Conservation (phyloP, 2,329 filamentous ascomycete species). For the Aspergillus transmontanensis region DNA sequence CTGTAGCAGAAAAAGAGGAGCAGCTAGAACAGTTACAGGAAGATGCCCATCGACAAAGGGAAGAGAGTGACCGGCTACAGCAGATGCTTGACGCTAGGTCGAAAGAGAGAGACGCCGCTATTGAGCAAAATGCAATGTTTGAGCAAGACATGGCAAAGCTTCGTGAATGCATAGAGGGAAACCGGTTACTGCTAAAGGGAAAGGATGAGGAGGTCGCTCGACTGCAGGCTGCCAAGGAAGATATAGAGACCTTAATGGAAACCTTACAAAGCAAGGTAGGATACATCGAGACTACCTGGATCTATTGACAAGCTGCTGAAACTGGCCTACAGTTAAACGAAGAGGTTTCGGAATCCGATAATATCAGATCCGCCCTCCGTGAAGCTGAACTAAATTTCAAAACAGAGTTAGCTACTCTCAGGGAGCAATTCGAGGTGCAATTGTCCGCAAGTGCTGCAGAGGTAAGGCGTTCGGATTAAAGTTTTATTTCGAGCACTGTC, state of each 20-base stretch:
- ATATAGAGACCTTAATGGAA: constrained; percentile 19
- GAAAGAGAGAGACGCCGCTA: constrained; percentile 26
- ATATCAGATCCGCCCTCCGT: constrained; percentile 23
- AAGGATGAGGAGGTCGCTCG: constrained; percentile 30
- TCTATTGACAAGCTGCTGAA: constrained; percentile 10
- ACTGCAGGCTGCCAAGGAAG: constrained; percentile 24
- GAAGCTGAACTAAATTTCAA: constrained; percentile 24
- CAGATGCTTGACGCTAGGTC: constrained; percentile 25
- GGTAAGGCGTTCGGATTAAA: constrained; percentile 19
- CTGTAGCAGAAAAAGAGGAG: constrained; percentile 49
- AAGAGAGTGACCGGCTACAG: constrained; percentile 24
- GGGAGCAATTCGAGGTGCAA: constrained; percentile 24
- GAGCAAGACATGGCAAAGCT: constrained; percentile 28
- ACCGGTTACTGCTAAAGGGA: constrained; percentile 20
- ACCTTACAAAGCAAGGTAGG: constrained; percentile 28
- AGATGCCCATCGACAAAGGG: constrained; percentile 29
- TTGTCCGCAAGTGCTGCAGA: constrained; percentile 23
- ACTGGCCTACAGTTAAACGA: constrained; percentile 24
- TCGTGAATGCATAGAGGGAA: constrained; percentile 25
- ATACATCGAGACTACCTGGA: constrained; percentile 8
- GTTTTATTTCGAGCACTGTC: not conserved
- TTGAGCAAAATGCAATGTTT: constrained; percentile 26
- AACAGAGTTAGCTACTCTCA: constrained; percentile 23
- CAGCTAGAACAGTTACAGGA: constrained; percentile 46
- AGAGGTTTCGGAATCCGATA: constrained; percentile 24